Evolutionary conservation across 2,329 filamentous ascomycete genomes (phyloP), one percentile per base, ranked within the genome.

Genomic region (Neospermospora avenae): DNA sequence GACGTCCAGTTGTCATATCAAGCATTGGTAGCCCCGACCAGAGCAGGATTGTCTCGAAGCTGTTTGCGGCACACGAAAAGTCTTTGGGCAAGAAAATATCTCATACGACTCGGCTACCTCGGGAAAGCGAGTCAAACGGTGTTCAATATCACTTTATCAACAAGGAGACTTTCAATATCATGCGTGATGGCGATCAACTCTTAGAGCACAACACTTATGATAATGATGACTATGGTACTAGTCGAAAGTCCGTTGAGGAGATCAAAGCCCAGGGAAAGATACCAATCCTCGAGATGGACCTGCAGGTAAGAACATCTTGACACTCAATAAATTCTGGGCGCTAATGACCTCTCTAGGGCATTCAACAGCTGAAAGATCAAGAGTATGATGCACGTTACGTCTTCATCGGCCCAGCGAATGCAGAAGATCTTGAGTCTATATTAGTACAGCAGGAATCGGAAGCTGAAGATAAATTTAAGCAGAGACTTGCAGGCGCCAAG

Each of bases 1-100:
- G 73, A 52, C 77, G 76, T 3, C 76, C 82, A 5, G 83, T 93
- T 63, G 82, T 93, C 63, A 78, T 95, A 63, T 85, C 85, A 8
- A 89, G 88, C 2, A 83, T 86, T 4, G 78, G 77, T 5, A 83
- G 83, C 57, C 78, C 80, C 8, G 86, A 85, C 46, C 89, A 88
- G 71, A 83, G 84, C 16, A 83, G 82, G 1, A 76, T 93, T 45
- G 76, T 87, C 56, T 81, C 81, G 59, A 81, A 82, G 64, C 80
- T 95, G 16, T 76, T 88, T 65, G 81, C 84, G 28, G 80, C 82
- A 58, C 84, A 85, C 71, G 84, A 83, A 6, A 82, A 84, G 55
- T 84, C 84, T 20, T 91, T 93, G 68, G 85, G 81, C 20, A 76
- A 74, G 51, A 82, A 84, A 10, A 73, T 80, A 14, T 77, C 77